Conservation (phyloP, 768 basidiomycete species). For the Roridomyces roridus region DNA sequence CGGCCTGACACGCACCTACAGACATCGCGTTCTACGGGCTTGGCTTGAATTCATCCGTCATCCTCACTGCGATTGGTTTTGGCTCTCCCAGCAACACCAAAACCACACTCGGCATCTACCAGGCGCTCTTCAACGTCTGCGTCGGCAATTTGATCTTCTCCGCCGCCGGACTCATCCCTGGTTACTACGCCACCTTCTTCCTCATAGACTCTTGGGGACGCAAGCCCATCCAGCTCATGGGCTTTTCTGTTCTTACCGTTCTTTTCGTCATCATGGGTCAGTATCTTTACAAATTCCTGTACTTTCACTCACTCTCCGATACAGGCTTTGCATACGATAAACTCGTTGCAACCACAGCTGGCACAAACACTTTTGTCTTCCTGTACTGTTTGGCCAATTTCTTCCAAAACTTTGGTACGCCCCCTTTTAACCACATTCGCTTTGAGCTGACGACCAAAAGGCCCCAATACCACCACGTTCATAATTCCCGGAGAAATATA, state of each 20-base stretch:
- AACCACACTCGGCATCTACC: constrained; percentile 52
- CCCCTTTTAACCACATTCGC: too few relatives aligned
- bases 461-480: constrained; percentile 83
- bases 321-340: constrained; percentile 73
- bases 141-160: constrained; percentile 82
- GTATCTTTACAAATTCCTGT: too few relatives aligned
- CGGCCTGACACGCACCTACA: background rate
- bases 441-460: too few relatives aligned
- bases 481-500: constrained; percentile 83
- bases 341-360: constrained; percentile 47
- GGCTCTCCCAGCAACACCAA: constrained; percentile 50
- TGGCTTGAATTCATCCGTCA: constrained; percentile 81
- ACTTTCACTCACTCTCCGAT: too few relatives aligned
- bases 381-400: constrained; percentile 88
- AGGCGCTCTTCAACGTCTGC: constrained; percentile 66
- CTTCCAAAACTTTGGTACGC: constrained; percentile 82
- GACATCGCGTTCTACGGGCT: constrained; percentile 90
- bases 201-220: constrained; percentile 83
- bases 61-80: constrained; percentile 78
- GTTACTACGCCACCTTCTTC: constrained; percentile 71
- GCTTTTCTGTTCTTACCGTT: constrained; percentile 69
- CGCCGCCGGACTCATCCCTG: constrained; percentile 81
- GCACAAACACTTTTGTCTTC: constrained; percentile 72
- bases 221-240: constrained; percentile 83
- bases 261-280: constrained; percentile 78